Base-by-base conservation (phyloP, 148 eudicot species). In the Dysphania ambrosioides region DNA sequence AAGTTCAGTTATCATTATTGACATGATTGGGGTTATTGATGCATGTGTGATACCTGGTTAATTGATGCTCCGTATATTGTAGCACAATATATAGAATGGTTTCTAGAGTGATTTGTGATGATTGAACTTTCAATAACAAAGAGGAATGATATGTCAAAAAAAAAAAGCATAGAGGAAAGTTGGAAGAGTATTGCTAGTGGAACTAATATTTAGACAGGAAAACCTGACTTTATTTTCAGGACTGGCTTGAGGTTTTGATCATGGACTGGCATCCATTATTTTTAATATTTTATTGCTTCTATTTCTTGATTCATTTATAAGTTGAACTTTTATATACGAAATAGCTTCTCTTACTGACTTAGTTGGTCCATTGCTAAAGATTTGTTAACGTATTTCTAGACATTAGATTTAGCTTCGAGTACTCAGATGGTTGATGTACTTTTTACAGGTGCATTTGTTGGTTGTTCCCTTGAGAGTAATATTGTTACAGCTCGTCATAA, bases 401-500 rank as follows among this genome's bases (percentile, higher is more conserved):
- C 58, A n/a, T 53, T 53, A 21, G 9, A 5, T 19, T 8, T 12
- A 53, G 58, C 8, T 53, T 24, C 6, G 8, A 53, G 24, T 47
- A 7, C 2, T 26, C 24, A 44, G 26, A 23, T 71, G 13, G 65
- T 36, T 29, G 30, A 63, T 75, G 47, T 19, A 23, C 57, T 79
- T 8, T 32, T 68, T 71, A 72, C 86, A 93, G 97, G 97, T 71
- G 97, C 96, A 31, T 92, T 90, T 79, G 85, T 87, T 24, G 96
- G 97, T 21, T 92, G 96, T 74, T 88, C 97, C 29, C 84, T 92
- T 0, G 96, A 90, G 86, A 90, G 97, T 69, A 90, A 89, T 44
- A 38, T 92, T 8, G 87, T 90, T 12, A 87, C 93, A 56, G 90
- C 96, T 32, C 93, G 97, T 9, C 71, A 78, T 6, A 77, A 74